Evolutionary conservation across 1,139 yeast genomes (phyloP).

Genomic region (Geotrichum macrosporum): DNA sequence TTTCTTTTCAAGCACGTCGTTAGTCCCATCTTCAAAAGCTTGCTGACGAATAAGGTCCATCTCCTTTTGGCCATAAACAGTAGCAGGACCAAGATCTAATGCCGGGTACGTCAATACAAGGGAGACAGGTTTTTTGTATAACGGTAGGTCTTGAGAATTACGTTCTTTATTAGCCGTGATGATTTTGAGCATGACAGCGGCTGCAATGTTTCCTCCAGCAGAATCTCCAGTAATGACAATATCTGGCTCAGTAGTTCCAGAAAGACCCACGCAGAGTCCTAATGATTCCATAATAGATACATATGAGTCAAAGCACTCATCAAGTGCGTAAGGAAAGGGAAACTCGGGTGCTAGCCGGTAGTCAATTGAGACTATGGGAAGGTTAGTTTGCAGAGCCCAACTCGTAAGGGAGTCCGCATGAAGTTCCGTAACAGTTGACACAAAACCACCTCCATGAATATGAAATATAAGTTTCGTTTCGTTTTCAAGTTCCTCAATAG

Average conservation of each 20-base stretch:
- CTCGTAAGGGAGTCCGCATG: constrained; percentile 23
- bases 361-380: constrained; percentile 37
- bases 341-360: constrained; percentile 48
- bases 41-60: constrained; percentile 24
- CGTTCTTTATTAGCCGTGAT: constrained; percentile 17
- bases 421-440: constrained; percentile 22
- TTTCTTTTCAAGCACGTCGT: constrained; percentile 20
- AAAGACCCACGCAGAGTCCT: constrained; percentile 23
- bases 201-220: constrained; percentile 26
- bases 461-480: constrained; percentile 23
- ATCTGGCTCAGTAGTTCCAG: constrained; percentile 23
- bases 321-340: constrained; percentile 49
- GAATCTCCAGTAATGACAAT: constrained; percentile 26
- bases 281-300: constrained; percentile 26
- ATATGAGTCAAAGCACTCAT: constrained; percentile 46
- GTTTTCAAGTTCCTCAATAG: constrained; percentile 21
- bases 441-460: constrained; percentile 26
- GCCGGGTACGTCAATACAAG: constrained; percentile 25
- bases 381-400: constrained; percentile 26
- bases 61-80: constrained; percentile 23
- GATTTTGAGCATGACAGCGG: constrained; percentile 23
- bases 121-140: constrained; percentile 26
- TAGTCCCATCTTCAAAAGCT: constrained; percentile 21
- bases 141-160: constrained; percentile 12
- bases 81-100: constrained; percentile 24